Evolutionary conservation across 148 eudicot species (phyloP).

Genomic region (Fagopyrum esculentum): DNA sequence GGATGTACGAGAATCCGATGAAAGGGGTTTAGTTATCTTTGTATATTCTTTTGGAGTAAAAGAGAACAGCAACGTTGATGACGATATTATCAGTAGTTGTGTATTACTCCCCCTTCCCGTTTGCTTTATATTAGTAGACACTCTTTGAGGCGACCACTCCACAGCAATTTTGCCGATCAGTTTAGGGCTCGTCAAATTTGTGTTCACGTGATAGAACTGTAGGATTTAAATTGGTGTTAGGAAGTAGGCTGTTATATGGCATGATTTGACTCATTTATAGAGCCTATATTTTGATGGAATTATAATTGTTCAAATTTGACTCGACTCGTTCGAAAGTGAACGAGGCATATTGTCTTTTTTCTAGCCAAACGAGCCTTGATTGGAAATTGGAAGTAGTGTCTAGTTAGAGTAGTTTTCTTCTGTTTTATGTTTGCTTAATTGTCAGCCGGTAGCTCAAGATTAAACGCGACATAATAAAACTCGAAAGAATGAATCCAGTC

Average conservation of each 20-base stretch:
- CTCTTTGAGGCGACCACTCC: conserved; percentile 11
- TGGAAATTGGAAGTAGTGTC: too few species aligned
- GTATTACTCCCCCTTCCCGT: neutral
- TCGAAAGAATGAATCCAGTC: too few species aligned
- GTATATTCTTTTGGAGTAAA: conserved; percentile 26
- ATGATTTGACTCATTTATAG: too few species aligned
- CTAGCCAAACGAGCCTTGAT: too few species aligned
- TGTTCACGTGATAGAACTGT: conserved; percentile 9
- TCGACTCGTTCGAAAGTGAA: too few species aligned
- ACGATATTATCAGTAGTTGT: neutral
- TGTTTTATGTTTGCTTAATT: too few species aligned
- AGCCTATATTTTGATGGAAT: too few species aligned
- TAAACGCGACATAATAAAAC: too few species aligned
- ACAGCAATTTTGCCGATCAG: conserved; percentile 14
- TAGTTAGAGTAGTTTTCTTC: too few species aligned
- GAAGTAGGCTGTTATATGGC: neutral
- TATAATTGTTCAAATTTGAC: too few species aligned
- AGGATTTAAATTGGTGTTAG: conserved; percentile 3
- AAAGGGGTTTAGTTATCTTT: conserved; percentile 20
- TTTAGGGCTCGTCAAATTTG: neutral
- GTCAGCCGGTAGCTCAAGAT: too few species aligned
- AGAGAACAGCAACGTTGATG: conserved; percentile 16
- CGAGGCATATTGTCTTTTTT: too few species aligned
- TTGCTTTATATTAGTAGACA: conserved; percentile 14
- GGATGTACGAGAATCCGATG: neutral